Evolutionary conservation across 345 rosid species (phyloP).

Genomic region (Camelina neglecta): DNA sequence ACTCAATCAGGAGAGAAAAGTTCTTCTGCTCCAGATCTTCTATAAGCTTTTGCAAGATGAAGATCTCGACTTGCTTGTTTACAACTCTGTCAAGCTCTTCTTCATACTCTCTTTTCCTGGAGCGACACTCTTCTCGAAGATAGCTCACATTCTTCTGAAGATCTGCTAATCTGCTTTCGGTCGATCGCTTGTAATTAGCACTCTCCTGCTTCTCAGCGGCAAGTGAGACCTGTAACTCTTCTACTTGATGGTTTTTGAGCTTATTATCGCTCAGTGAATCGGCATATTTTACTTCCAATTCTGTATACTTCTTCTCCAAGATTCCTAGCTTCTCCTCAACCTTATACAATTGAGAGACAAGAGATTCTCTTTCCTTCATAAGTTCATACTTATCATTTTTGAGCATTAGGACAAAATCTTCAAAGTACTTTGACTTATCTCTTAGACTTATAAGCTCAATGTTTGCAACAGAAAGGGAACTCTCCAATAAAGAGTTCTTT

Average conservation of each 20-base stretch:
- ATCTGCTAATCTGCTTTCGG: slow-evolving; percentile 67
- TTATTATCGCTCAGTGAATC: slow-evolving; percentile 69
- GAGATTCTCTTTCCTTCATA: slow-evolving; percentile 55
- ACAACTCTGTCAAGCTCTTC: slow-evolving; percentile 90
- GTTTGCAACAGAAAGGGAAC: slow-evolving; percentile 64
- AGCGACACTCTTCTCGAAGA: slow-evolving; percentile 72
- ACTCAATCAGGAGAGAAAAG: slow-evolving; percentile 66
- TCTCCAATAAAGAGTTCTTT: slow-evolving; percentile 61
- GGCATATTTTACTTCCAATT: slow-evolving; percentile 61
- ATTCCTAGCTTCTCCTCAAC: slow-evolving; percentile 61
- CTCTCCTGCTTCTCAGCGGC: slow-evolving; percentile 66
- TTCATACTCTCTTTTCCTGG: slow-evolving; percentile 77
- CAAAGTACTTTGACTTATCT: slow-evolving; percentile 70
- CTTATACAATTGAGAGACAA: slow-evolving; percentile 61
- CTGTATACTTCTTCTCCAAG: slow-evolving; percentile 73
- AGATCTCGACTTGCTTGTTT: slow-evolving; percentile 79
- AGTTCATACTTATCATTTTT: slow-evolving; percentile 76
- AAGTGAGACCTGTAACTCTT: slow-evolving; percentile 64
- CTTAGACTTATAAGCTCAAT: slow-evolving; percentile 74
- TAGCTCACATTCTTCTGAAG: slow-evolving; percentile 68
- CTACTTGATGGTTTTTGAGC: slow-evolving; percentile 53
- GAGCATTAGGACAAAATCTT: slow-evolving; percentile 68
- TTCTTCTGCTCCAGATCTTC: slow-evolving; percentile 80
- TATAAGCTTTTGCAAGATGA: slow-evolving; percentile 70
- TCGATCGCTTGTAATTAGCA: slow-evolving; percentile 55